A percentile compares a stretch with the other conserved stretches of the same genome.
Evolutionary conservation across 2,329 filamentous ascomycete species (phyloP).

Genomic region (Ceratocystis alfenasii): DNA sequence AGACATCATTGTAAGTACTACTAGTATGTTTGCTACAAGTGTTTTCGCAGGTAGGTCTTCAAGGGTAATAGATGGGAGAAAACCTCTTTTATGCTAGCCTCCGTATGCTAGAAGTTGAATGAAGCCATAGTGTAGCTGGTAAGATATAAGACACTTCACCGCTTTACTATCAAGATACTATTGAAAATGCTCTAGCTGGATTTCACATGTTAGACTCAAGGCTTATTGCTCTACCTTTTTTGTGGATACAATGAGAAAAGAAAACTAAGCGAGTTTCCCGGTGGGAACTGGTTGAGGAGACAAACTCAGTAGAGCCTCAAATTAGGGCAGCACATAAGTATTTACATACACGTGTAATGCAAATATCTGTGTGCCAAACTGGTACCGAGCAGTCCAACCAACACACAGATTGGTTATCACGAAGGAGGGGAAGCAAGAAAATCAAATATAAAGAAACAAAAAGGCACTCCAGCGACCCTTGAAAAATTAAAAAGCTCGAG

Average conservation of each 20-base stretch:
- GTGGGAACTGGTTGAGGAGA: background rate
- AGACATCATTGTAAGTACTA: too few species aligned
- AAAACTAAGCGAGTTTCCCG: background rate
- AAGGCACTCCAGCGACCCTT: background rate
- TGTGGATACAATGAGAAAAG: background rate
- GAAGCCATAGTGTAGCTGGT: too few species aligned
- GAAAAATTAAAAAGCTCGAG: background rate
- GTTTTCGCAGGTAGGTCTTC: background rate
- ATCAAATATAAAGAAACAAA: background rate
- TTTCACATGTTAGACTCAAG: background rate
- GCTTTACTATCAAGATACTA: too few species aligned
- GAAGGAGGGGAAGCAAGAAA: background rate
- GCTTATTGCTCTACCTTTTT: background rate
- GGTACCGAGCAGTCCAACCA: background rate
- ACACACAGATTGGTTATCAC: background rate
- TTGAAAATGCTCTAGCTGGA: background rate
- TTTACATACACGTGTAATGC: background rate
- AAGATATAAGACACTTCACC: too few species aligned
- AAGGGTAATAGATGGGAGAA: background rate
- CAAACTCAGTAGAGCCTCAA: background rate
- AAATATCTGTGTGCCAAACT: background rate
- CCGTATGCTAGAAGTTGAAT: too few species aligned
- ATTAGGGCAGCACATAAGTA: background rate
- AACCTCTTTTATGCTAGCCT: too few species aligned
- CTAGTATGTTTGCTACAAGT: background rate